phyloP scores from a whole-genome alignment of 148 eudicot species.

The Fallopia convolvulus region DNA sequence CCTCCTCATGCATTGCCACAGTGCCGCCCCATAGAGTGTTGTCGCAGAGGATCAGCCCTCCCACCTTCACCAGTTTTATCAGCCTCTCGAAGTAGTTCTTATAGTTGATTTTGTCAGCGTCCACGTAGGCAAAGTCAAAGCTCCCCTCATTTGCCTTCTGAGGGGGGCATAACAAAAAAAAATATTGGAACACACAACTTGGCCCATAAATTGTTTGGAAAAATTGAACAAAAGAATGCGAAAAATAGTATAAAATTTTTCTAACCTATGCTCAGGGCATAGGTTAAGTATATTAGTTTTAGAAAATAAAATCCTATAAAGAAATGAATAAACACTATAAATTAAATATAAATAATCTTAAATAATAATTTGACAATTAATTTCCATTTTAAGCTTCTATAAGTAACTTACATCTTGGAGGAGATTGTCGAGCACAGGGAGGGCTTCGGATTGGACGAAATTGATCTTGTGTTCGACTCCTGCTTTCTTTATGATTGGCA shows the following conservation, averaged over 20 bases:
- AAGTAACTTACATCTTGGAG: slow-evolving; percentile 20
- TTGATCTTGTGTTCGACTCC: slow-evolving; percentile 49
- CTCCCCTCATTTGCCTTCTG: slow-evolving; percentile 17
- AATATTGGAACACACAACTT: neutral
- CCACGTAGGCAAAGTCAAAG: slow-evolving; percentile 31
- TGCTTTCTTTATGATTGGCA: slow-evolving; percentile 46
- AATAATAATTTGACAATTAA: no score
- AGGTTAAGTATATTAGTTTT: no score
- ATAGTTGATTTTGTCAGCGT: slow-evolving; percentile 32
- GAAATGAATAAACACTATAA: no score
- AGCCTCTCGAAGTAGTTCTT: slow-evolving; percentile 28
- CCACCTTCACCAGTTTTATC: slow-evolving; percentile 25
- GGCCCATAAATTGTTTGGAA: neutral
- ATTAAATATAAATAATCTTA: no score
- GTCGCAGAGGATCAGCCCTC: slow-evolving; percentile 31
- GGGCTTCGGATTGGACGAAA: slow-evolving; percentile 36
- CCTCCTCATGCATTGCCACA: slow-evolving; percentile 15
- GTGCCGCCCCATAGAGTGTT: slow-evolving; percentile 34
- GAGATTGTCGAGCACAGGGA: slow-evolving; percentile 32
- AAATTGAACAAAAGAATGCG: no score
- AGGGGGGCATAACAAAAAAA: neutral
- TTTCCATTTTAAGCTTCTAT: no score
- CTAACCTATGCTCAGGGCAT: no score
- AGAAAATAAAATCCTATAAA: no score
- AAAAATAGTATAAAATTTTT: no score